phyloP scores from a whole-genome alignment of 495 filamentous ascomycete species.

The Pyrenopolyporus hunteri region DNA sequence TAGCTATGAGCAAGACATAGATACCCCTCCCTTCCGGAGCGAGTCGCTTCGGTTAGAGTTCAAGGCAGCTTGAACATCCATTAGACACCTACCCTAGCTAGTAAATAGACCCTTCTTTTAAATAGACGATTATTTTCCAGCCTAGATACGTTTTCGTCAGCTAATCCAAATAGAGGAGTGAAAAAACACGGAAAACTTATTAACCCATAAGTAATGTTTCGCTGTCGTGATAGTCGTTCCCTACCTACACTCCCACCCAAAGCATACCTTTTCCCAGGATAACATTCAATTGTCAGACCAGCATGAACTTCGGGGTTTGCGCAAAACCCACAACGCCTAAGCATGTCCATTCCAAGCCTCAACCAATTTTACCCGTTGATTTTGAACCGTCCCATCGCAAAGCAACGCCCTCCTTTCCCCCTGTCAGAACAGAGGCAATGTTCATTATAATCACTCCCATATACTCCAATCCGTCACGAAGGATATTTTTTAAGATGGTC shows the following conservation, averaged over 20 bases:
- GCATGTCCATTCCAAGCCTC: neutral
- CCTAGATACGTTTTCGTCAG: neutral
- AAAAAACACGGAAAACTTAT: neutral
- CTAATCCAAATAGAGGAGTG: neutral
- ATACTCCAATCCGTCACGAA: neutral
- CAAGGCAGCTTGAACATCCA: constrained; percentile 11
- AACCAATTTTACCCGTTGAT: neutral
- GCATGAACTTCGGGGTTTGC: neutral
- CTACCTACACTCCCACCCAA: neutral
- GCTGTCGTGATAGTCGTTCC: neutral
- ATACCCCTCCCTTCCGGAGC: constrained; percentile 2
- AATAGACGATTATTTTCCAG: constrained; percentile 1
- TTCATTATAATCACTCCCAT: neutral
- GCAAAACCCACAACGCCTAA: constrained; percentile 1
- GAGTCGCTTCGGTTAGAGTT: neutral
- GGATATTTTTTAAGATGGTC: neutral
- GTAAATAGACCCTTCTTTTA: constrained; percentile 6
- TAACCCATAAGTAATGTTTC: neutral
- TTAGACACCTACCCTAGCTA: constrained; percentile 15
- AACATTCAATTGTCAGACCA: neutral
- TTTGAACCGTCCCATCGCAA: neutral
- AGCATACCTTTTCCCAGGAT: neutral
- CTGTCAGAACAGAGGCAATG: neutral
- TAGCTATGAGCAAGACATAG: constrained; percentile 15
- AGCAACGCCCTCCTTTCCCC: no score